Evolutionary conservation across 352 stramenopile species (phyloP), one percentile per base, ranked within the genome.

Genomic region (Pseudoperonospora humuli): DNA sequence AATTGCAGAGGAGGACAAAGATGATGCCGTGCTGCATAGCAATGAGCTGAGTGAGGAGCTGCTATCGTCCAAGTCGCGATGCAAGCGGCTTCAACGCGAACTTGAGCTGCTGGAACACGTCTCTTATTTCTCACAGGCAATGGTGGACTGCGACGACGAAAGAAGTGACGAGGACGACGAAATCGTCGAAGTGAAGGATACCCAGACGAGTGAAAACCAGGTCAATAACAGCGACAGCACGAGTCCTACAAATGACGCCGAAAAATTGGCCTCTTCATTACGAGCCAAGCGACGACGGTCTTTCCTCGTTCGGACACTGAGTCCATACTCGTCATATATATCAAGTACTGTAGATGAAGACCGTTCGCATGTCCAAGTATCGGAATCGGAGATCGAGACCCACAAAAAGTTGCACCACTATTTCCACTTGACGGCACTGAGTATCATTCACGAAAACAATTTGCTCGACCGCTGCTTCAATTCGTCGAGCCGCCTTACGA

Each of bases 331-430:
- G 13, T 47, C 67, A 9, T 73, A 77, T 37, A 57, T 61, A 2
- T 52, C 58, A 0, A 61, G 46, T 11, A 62, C 46, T 13, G 40
- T 65, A 8, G 26, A 54, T 13, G 43, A 50, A 28, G 73, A 81
- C 24, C 67, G 60, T 0, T 44, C 48, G 15, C 55, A 55, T 5
- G 57, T 75, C n/a, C 51, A 63, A 13, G 37, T 71, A 20, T 80
- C 61, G 2, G 54, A 76, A 13, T 76, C 70, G 18, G 79, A 84
- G 37, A 51, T 81, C 18, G 76, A 79, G 35, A 87, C 75, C 6
- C 76, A 89, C 54, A 79, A 84, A 45, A 90, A 90, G 46, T 61
- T 93, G 17, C 72, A 93, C 21, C 78, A 88, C 57, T 93, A 89
- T 41, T 93, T 93, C 66, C 78, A 93, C 37, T 47, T 93, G 36